Base-by-base conservation (phyloP, 257 asterid genomes). In the Euphrasia confusa region DNA sequence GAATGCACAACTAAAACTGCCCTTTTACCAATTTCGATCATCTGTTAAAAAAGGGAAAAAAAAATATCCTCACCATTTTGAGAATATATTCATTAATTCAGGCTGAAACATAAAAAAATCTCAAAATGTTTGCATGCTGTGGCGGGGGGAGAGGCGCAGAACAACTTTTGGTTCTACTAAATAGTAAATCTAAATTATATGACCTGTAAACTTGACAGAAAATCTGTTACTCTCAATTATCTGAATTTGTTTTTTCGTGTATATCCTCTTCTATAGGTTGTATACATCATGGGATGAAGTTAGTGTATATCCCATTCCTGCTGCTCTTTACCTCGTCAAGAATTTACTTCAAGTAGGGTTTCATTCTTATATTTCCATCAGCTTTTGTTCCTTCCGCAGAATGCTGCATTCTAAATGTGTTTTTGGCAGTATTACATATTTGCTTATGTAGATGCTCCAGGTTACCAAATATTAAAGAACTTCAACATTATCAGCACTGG, bases 371-470 rank as follows among this genome's bases (percentile, higher is more conserved):
- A 8, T 56, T 18, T 54, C 59, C 42, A 32, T 35, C 11, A 28
- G 24, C 42, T 69, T 60, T 58, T 53, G 8, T 60, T 69, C 56
- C 56, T 57, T 28, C 58, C 52, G 35, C 50, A 10, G 40, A 18
- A 21, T 21, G 37, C 65, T 77, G 66, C 55, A 73, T 71, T 21
- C 72, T 74, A 71, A 47, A 30, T 63, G 47, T 72, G 58, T 68
- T 67, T 77, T 59, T 72, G 72, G 87, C 96, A 93, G 99, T 93
- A 93, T 78, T 89, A 87, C 78, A 93, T 89, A 68, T 89, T 93
- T 82, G 92, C 89, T 26, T 93, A 93, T 65, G 99, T 93, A 54
- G 99, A 93, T 85, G 99, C 99, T 77, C 99, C 99, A 61, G 97
- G 99, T 58, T 93, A 93, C 80, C 99, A 93, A 81, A 87, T 93